Evolutionary conservation across 1,139 yeast species (phyloP).

Genomic region (Yamadazyma kanchanaburiensis): DNA sequence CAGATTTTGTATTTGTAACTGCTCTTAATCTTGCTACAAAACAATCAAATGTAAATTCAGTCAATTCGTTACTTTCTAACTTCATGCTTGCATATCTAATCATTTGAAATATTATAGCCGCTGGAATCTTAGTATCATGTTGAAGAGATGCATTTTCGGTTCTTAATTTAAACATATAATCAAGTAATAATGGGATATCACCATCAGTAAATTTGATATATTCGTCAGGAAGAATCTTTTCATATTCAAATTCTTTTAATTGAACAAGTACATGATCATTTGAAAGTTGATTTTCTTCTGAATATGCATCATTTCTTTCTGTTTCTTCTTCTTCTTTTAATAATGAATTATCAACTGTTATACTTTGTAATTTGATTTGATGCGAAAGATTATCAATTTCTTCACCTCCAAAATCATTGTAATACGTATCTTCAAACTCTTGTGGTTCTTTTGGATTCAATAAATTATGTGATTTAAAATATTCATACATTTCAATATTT

Average conservation of each 20-base stretch:
- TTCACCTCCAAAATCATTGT: conserved; percentile 22
- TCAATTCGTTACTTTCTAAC: conserved; percentile 50
- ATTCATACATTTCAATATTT: conserved; percentile 30
- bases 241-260: conserved; percentile 44
- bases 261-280: conserved; percentile 27
- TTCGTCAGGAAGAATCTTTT: conserved; percentile 42
- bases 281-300: conserved; percentile 28
- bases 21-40: conserved; percentile 61
- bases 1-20: conserved; percentile 57
- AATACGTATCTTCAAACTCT: conserved; percentile 15
- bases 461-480: conserved; percentile 37
- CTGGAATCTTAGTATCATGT: conserved; percentile 63
- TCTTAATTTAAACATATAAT: conserved; percentile 48
- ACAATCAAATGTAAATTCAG: conserved; percentile 56
- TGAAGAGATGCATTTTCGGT: conserved; percentile 25
- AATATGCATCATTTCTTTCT: conserved; percentile 21
- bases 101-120: conserved; percentile 65
- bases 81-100: conserved; percentile 60
- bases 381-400: conserved; percentile 38
- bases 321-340: conserved; percentile 21
- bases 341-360: conserved; percentile 21
- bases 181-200: conserved; percentile 60
- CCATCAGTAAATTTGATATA: conserved; percentile 60
- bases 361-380: conserved; percentile 51
- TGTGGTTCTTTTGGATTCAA: conserved; percentile 20